phyloP scores from a whole-genome alignment of 305 asterid genomes.

The Vinca major region DNA sequence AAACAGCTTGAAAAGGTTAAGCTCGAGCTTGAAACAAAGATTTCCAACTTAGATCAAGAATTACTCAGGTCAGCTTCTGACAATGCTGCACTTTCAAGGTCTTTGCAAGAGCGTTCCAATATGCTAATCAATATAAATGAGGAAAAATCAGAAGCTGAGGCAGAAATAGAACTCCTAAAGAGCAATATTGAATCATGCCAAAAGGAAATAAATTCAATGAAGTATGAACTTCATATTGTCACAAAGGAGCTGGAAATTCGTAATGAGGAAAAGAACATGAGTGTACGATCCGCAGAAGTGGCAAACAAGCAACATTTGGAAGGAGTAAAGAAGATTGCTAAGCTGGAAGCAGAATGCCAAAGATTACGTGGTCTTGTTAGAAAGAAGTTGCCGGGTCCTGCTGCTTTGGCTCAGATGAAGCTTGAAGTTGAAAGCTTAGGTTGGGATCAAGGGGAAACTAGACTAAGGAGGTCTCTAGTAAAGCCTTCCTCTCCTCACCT shows the following conservation, averaged over 20 bases:
- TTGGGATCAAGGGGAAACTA: slow-evolving; percentile 65
- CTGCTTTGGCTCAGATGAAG: slow-evolving; percentile 94
- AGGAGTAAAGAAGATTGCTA: slow-evolving; percentile 84
- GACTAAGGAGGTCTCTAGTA: slow-evolving; percentile 60
- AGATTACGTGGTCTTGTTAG: slow-evolving; percentile 92
- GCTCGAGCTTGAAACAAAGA: slow-evolving; percentile 59
- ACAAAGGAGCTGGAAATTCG: slow-evolving; percentile 85
- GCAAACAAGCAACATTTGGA: slow-evolving; percentile 88
- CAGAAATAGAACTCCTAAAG: slow-evolving; percentile 59
- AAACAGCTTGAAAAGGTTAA: slow-evolving; percentile 72
- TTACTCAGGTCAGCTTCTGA: slow-evolving; percentile 69
- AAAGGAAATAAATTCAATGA: slow-evolving; percentile 66
- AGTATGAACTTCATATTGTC: slow-evolving; percentile 69
- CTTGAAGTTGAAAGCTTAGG: slow-evolving; percentile 90
- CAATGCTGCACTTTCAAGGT: slow-evolving; percentile 67
- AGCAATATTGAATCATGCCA: slow-evolving; percentile 62
- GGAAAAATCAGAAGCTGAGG: slow-evolving; percentile 76
- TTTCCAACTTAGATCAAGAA: slow-evolving; percentile 60
- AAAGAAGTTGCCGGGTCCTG: slow-evolving; percentile 94
- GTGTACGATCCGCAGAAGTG: slow-evolving; percentile 86
- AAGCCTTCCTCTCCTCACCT: slow-evolving; percentile 59
- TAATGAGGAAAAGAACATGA: slow-evolving; percentile 88
- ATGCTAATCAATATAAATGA: slow-evolving; percentile 69
- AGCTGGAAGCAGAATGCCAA: slow-evolving; percentile 95
- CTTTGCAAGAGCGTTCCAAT: slow-evolving; percentile 87